Conservation (phyloP, 305 asterid genomes). For the Solanum hybrid region DNA sequence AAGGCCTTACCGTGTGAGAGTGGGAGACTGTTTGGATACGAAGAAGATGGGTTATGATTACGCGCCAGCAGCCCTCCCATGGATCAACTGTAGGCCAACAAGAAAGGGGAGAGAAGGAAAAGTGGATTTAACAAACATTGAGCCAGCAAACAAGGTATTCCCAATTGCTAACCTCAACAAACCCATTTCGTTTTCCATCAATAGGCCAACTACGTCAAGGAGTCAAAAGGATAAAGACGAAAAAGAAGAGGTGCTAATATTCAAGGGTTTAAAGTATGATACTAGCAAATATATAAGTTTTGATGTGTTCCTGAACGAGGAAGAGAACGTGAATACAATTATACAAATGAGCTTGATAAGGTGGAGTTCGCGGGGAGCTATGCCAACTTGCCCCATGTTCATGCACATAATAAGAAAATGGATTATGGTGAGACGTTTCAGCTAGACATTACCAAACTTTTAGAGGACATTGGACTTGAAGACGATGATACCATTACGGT, state of each 20-base stretch:
- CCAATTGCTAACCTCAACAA: background rate
- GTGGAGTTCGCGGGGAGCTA: too few relatives aligned
- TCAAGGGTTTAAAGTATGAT: background rate
- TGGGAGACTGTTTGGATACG: constrained; percentile 8
- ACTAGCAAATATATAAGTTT: background rate
- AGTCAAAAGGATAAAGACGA: constrained; percentile 30
- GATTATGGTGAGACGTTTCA: background rate
- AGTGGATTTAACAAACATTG: background rate
- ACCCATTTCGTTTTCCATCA: constrained; percentile 3
- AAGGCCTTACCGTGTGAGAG: constrained; percentile 16
- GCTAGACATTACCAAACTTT: background rate
- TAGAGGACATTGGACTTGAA: background rate
- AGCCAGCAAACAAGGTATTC: background rate
- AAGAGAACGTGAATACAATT: background rate
- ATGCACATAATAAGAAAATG: too few relatives aligned
- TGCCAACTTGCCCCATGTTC: too few relatives aligned
- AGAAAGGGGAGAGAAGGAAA: background rate
- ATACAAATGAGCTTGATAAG: too few relatives aligned
- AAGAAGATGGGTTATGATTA: too few relatives aligned
- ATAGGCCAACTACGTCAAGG: background rate
- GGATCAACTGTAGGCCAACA: background rate
- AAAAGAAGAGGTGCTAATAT: constrained; percentile 21
- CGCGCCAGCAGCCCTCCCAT: too few relatives aligned
- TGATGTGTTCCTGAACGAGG: background rate
- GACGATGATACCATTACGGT: background rate